Percentiles rank a stretch among this genome's conserved stretches.
These are phyloP conservation scores for Dactylellina drechsleri DNA, from an alignment of 2,329 filamentous ascomycete species.

Conservation along the genomic window DNA sequence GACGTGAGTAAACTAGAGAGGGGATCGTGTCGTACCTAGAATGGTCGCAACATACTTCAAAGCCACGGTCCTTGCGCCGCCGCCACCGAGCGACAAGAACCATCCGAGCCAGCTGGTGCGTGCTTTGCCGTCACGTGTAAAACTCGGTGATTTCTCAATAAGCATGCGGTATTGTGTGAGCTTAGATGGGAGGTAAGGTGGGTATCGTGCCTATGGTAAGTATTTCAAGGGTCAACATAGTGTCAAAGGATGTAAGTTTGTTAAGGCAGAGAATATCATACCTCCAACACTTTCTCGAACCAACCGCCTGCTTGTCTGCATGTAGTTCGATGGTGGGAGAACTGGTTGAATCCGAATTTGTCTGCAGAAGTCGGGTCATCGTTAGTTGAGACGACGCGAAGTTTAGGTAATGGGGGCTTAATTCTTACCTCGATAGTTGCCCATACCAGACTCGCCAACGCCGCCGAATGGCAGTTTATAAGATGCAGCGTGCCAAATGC, in stretches of 20 bases:
- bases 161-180: constrained; percentile 64
- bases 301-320: constrained; percentile 42
- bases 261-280: background rate
- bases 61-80: constrained; percentile 40
- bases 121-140: constrained; percentile 70
- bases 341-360: constrained; percentile 50
- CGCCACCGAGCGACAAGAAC: constrained; percentile 54
- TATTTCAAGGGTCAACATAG: background rate
- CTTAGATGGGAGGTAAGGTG: constrained; percentile 67
- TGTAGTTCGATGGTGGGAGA: constrained; percentile 52
- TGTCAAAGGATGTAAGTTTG: background rate
- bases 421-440: constrained; percentile 79
- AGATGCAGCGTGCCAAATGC: constrained; percentile 65
- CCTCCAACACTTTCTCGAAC: constrained; percentile 45
- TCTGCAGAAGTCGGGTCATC: constrained; percentile 13
- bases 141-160: constrained; percentile 67
- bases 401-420: background rate
- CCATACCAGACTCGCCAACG: constrained; percentile 80
- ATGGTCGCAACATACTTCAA: constrained; percentile 55
- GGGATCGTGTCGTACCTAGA: constrained; percentile 33
- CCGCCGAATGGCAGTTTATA: constrained; percentile 81
- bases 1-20: constrained; percentile 1
- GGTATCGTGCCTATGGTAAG: constrained; percentile 70
- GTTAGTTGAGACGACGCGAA: background rate
- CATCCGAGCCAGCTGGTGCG: constrained; percentile 43